Base-by-base conservation (phyloP, 805 yeast species). In the Kodamaea jinghongensis region DNA sequence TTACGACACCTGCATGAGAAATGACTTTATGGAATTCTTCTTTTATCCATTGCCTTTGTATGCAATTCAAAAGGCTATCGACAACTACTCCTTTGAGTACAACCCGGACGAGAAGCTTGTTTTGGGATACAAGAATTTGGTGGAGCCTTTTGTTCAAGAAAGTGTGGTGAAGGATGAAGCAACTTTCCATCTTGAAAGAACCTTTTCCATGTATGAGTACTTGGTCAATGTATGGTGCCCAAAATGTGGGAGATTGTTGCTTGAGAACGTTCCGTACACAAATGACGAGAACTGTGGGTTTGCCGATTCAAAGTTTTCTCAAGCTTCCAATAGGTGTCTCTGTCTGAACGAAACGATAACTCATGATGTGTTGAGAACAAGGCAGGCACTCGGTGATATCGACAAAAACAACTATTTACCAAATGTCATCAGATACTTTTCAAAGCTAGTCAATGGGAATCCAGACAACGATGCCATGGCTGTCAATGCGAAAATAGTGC, bases 361-460 rank as follows among this genome's bases (percentile, higher is more conserved):
- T 14, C 59, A 54, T 29, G 55, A 55, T 8, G 54, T 50, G 30
- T 45, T 57, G 16, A 38, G 57, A 26, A 51, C 48, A 23, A 26
- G 60, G 6, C 49, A 48, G 26, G 30, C 57, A 8, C 41, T 41
- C n/a, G 40, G 48, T 5, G 57, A 52, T 31, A 20, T 45, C 1
- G 11, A 17, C 5, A 7, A 6, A 12, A n/a, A n/a, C 4, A 16
- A 20, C 13, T 28, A 34, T 3, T 16, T 46, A 2, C 45, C 49
- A 2, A 45, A 48, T 7, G 29, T 39, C 12, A 36, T 36, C 23
- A 32, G 36, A 15, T 30, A 28, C 32, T 47, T 34, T 28, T 45
- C 52, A 7, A 14, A 4, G 25, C 4, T 34, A 10, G n/a, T 34
- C 30, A 27, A 27, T 12, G 30, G 13, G 9, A 13, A 27, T 27